Base-by-base conservation (phyloP, 345 rosid genomes). In the Hypericum androsaemum region DNA sequence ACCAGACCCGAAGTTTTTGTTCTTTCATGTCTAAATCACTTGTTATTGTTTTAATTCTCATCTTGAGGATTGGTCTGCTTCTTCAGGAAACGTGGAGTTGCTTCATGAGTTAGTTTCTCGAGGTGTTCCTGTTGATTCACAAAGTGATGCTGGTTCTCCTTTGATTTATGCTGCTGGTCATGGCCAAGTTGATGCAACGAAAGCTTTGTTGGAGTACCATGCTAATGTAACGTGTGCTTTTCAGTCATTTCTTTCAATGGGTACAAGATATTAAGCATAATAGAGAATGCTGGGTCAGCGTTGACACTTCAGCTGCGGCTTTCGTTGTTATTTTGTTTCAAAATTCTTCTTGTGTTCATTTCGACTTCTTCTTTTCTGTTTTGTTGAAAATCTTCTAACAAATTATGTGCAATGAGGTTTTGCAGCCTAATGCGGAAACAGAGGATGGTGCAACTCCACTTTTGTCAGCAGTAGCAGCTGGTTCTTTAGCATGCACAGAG, bases 131-230 rank as follows among this genome's bases (percentile, higher is more conserved):
- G 77, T 84, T 66, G 81, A 88, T 52, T 84, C 85, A 11, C 70
- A 82, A 69, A 85, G 98, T 66, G 92, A 90, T 71, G 71, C 95
- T 62, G 98, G 92, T 46, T 81, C 94, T 16, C 95, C 97, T 36
- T 67, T 89, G 52, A 62, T 89, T 39, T 89, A 95, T 95, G 95
- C 95, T 64, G 95, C 95, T 61, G 96, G 95, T 37, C 96, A 90
- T 55, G 84, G 65, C 39, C 89, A 90, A 54, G 75, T 53, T 15
- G 92, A 87, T 37, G 84, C 89, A 39, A 74, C 84, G 62, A 71
- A 80, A 75, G 74, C 87, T 64, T 73, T 90, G 55, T 72, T 87
- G 60, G 80, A 82, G 55, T 79, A 87, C 70, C 72, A 75, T 49
- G 96, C 96, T 37, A 65, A 84, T 69, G 98, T 87, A 79, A 72